Percentiles rank a stretch among this genome's conserved stretches.
These are phyloP conservation scores for Perkinsus marinus DNA, from an alignment of 169 alveolate genomes.

Conservation along the genomic window DNA sequence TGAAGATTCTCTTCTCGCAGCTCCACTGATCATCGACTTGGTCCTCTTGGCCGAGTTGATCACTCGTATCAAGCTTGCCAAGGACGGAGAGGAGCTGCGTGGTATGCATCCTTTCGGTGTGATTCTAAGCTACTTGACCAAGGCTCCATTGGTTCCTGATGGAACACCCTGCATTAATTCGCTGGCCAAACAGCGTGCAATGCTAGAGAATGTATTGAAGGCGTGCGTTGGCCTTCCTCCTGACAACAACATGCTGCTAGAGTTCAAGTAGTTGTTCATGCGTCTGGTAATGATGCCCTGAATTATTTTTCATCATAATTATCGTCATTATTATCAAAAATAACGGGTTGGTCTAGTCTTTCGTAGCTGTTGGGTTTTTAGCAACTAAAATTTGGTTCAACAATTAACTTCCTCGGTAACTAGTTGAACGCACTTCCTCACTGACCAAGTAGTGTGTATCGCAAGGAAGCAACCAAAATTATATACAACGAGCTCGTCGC, in stretches of 20 bases:
- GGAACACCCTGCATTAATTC: conserved; percentile 19
- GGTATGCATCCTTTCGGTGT: conserved; percentile 14
- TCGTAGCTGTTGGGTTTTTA: too few relatives aligned
- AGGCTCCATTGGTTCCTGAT: conserved; percentile 29
- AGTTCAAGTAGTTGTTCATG: neutral
- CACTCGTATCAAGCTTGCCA: neutral
- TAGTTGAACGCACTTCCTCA: too few relatives aligned
- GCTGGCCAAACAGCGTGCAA: conserved; percentile 16
- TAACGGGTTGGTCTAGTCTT: neutral
- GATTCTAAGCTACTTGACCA: conserved; percentile 13
- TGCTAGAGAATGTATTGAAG: conserved; percentile 14
- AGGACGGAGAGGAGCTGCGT: neutral
- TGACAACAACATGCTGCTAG: conserved; percentile 12
- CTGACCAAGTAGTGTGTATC: too few relatives aligned
- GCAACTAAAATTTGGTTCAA: too few relatives aligned
- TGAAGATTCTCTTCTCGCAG: conserved; percentile 77
- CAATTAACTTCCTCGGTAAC: too few relatives aligned
- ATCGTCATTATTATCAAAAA: neutral
- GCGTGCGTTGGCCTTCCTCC: conserved; percentile 33
- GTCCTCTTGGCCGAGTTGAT: conserved; percentile 56
- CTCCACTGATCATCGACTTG: conserved; percentile 69
- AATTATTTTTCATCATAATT: too few relatives aligned
- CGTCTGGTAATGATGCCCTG: neutral
- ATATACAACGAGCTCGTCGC: too few relatives aligned
- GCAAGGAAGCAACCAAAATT: too few relatives aligned